Evolutionary conservation across 306 rosid genomes (phyloP).

Genomic region (Citrullus mucosospermus): DNA sequence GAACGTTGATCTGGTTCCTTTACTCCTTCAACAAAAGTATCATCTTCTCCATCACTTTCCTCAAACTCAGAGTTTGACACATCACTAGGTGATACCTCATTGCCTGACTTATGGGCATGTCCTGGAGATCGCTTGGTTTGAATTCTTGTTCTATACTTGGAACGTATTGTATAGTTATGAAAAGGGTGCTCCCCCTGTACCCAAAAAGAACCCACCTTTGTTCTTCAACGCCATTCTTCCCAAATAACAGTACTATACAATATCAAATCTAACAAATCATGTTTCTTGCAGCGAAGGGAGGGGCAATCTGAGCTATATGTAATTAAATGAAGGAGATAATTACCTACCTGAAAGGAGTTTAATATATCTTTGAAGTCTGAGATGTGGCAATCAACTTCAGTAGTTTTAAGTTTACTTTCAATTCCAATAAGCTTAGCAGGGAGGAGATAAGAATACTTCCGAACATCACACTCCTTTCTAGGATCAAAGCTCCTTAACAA

Average conservation of each 20-base stretch:
- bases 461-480: constrained; percentile 64
- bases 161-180: constrained; percentile 80
- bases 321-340: not conserved
- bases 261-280: not conserved
- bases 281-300: not conserved
- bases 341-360: constrained; percentile 54
- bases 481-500: constrained; percentile 73
- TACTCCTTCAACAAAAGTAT: constrained; percentile 13
- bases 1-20: constrained; percentile 15
- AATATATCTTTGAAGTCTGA: constrained; percentile 65
- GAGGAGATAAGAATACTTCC: constrained; percentile 69
- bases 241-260: not conserved
- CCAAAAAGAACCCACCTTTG: not conserved
- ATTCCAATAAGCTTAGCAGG: constrained; percentile 82
- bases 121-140: constrained; percentile 20
- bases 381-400: constrained; percentile 55
- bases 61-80: constrained; percentile 31
- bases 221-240: not conserved
- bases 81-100: constrained; percentile 8
- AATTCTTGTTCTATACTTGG: constrained; percentile 47
- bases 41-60: constrained; percentile 40
- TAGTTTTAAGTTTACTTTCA: constrained; percentile 28
- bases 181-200: constrained; percentile 79
- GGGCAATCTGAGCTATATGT: not conserved
- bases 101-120: constrained; percentile 13